phyloP scores from a whole-genome alignment of 176 grass and related monocot species.

The Dactylis glomerata region DNA sequence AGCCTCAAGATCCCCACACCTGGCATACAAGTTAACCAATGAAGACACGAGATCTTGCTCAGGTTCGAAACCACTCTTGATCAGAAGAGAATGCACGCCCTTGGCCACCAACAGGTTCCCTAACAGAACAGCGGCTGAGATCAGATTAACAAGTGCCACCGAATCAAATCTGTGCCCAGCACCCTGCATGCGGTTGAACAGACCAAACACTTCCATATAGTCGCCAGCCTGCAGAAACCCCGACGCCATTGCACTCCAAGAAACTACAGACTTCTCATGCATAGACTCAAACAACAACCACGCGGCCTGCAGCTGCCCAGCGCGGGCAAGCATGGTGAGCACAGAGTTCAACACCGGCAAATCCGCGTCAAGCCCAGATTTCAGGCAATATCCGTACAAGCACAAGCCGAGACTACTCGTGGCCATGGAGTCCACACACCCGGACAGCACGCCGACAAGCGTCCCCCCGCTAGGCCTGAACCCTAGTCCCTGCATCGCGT shows the following conservation, averaged over 20 bases:
- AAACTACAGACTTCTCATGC: conserved; percentile 45
- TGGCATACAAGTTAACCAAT: conserved; percentile 58
- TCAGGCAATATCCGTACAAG: conserved; percentile 43
- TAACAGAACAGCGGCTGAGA: conserved; percentile 18
- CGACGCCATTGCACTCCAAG: conserved; percentile 51
- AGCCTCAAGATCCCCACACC: conserved; percentile 41
- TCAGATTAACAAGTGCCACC: conserved; percentile 40
- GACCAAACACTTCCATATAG: conserved; percentile 35
- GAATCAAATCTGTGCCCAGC: conserved; percentile 25
- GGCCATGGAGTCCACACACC: conserved; percentile 15
- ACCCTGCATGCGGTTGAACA: conserved; percentile 39
- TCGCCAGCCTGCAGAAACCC: conserved; percentile 37
- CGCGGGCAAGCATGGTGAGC: conserved; percentile 42
- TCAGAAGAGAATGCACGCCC: conserved; percentile 40
- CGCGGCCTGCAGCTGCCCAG: conserved; percentile 19
- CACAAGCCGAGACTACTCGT: conserved; percentile 18
- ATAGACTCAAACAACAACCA: conserved; percentile 34
- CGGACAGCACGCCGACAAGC: conserved; percentile 34
- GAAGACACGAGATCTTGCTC: conserved; percentile 24
- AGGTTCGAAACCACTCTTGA: conserved; percentile 40
- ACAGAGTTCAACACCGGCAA: conserved; percentile 43
- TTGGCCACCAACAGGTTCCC: conserved; percentile 36
- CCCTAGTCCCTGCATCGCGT: conserved; percentile 24
- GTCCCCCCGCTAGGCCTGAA: conserved; percentile 36
- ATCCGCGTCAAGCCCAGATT: conserved; percentile 37